A percentile compares a stretch with the other conserved stretches of the same genome.
Conservation (phyloP, 2,329 filamentous ascomycete genomes). For the Colletotrichum eremochloae region DNA sequence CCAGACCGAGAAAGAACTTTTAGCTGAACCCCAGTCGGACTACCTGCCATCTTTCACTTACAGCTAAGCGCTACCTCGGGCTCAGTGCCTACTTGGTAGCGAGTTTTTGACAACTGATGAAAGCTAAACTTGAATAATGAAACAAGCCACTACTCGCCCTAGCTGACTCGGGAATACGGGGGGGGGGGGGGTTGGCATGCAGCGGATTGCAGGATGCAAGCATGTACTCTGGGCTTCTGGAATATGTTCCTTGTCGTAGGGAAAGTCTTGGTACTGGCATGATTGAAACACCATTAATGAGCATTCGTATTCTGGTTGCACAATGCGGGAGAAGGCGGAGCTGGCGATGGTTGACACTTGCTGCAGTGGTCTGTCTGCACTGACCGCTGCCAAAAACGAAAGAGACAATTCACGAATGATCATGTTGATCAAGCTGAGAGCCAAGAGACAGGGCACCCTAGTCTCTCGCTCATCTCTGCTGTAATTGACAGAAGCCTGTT, state of each 20-base stretch:
- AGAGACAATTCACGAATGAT: neutral
- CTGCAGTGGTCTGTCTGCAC: neutral
- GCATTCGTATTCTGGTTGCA: neutral
- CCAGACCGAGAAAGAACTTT: constrained; percentile 5
- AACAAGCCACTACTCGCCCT: neutral
- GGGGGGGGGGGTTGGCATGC: constrained; percentile 10
- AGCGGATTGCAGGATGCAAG: constrained; percentile 19
- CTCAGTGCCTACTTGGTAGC: constrained; percentile 3
- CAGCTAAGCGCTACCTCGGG: constrained; percentile 22
- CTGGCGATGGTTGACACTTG: neutral
- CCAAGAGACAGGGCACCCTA: constrained; percentile 1
- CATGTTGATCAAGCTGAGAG: neutral
- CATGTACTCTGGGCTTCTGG: constrained; percentile 16
- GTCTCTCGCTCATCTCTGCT: neutral
- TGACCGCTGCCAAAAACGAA: neutral
- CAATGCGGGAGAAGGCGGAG: neutral
- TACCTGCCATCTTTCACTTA: constrained; percentile 30
- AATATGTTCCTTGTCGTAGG: neutral
- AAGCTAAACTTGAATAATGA: constrained; percentile 6
- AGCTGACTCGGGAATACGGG: neutral
- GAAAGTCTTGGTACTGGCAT: constrained; percentile 2
- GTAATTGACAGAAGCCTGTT: neutral
- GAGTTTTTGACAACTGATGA: constrained; percentile 34
- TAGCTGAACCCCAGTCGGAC: constrained; percentile 15
- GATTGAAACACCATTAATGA: neutral